Base-by-base conservation (phyloP, 2,329 filamentous ascomycete species). In the Penicillium sp. region DNA sequence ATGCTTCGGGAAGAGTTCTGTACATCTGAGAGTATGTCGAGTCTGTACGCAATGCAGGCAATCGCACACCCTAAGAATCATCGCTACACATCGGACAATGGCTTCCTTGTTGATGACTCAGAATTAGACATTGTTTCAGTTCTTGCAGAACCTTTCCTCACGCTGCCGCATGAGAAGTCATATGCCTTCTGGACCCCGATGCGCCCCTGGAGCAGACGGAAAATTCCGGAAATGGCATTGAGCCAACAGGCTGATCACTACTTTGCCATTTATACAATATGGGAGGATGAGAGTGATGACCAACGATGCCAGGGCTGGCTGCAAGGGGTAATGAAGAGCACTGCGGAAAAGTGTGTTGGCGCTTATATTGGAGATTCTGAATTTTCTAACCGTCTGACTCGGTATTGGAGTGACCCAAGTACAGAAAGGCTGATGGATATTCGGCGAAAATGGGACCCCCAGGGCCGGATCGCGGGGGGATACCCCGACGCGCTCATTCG, bases 181-280 rank as follows among this genome's bases (percentile, higher is more conserved):
- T 80, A 78, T 45, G 67, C 78, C 1, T 66, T 84, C 10, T 84
- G 80, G 75, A 82, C 75, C 60, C 63, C 76, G 9, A 83, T 84
- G 81, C 72, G 70, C 29, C 82, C 82, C 0, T 75, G 73, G 27
- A 80, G 77, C 39, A 67, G 72, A 24, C 67, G 75, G 3, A 43
- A 56, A 29, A 66, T 78, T 34, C 71, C 74, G 1, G 78, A 80
- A 53, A 84, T 84, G 82, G 82, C 82, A 3, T 67, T 83, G 13
- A 80, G 75, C 27, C 77, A 83, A 77, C 81, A 83, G 51, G 76
- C 75, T 0, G 82, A 84, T 59, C 81, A 84, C 63, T 84, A 84
- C 65, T 79, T 84, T 62, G 80, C 81, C 1, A 50, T 81, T 2
- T 84, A 84, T 59, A 72, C 78, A 0, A 68, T 82, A 2, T 84